These are phyloP conservation scores for Teunomyces panamensis DNA, from an alignment of 805 yeast genomes.

Conservation along the genomic window DNA sequence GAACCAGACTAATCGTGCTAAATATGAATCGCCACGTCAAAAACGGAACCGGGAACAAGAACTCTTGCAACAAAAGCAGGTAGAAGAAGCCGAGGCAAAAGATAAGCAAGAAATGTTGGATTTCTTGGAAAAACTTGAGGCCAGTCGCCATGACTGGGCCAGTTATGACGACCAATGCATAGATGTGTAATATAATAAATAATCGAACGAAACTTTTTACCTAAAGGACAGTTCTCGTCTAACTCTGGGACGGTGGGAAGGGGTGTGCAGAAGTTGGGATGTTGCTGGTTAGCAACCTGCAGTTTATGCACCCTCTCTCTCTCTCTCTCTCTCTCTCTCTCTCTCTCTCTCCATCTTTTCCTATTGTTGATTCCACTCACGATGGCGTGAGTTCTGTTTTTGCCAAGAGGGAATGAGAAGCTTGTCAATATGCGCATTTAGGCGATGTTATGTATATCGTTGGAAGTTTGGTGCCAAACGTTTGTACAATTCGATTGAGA, in stretches of 20 bases:
- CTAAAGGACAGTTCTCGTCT: background rate
- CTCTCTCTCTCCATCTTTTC: too few species aligned
- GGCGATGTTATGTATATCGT: too few species aligned
- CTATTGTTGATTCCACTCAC: background rate
- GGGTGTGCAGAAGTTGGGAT: background rate
- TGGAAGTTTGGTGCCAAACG: background rate
- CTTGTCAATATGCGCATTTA: too few species aligned
- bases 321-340: too few species aligned
- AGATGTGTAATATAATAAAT: background rate
- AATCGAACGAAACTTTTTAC: background rate
- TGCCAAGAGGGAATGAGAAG: too few species aligned
- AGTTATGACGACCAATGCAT: constrained; percentile 23
- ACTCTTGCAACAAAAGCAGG: constrained; percentile 3
- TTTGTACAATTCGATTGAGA: constrained; percentile 2
- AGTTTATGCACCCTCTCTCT: background rate
- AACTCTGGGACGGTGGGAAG: background rate
- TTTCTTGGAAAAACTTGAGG: constrained; percentile 26
- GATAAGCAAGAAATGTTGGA: constrained; percentile 21
- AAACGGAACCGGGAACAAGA: background rate
- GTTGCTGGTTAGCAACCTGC: background rate
- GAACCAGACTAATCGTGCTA: background rate
- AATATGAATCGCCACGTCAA: constrained; percentile 4
- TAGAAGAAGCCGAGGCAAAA: constrained; percentile 8
- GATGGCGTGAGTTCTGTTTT: background rate
- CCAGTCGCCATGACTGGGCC: constrained; percentile 31